Base-by-base conservation (phyloP, 179 eudicot species). In the Carnegiea gigantea region DNA sequence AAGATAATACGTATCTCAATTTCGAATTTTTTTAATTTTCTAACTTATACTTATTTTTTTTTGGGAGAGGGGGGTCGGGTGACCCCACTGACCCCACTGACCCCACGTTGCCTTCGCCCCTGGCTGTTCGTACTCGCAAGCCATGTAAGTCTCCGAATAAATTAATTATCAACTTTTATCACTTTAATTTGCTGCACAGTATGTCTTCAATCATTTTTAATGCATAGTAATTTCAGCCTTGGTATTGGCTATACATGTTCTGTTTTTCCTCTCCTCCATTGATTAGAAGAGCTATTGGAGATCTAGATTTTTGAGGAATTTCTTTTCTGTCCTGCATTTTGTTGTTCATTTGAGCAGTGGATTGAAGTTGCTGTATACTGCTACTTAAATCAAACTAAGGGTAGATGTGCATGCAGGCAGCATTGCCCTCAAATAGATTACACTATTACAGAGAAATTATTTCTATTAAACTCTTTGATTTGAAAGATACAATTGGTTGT, bases 121-220 rank as follows among this genome's bases (percentile, higher is more conserved):
- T n/a, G n/a, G n/a, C n/a, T n/a, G 51, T 88, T 84, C 84, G 59
- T 86, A 23, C 81, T 88, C 38, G 88, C 90, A 78, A 86, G 90
- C 82, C 88, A 88, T 84, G 90, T 88, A 84, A 82, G 86, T 24
- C 28, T 18, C 76, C 43, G 77, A 18, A 67, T 40, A 67, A 4
- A 71, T 30, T 2, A 24, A 28, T 2, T 30, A 11, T 33, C 11
- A 24, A 14, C 38, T 26, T 23, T 51, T 26, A 24, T 23, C 4
- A 10, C 6, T n/a, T 74, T 9, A 40, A 40, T 62, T 62, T 67
- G 40, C 36, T 65, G 33, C 72, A 67, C 12, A 3, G 11, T 60
- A 60, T 21, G 18, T 21, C 8, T 60, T 60, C 65, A 60, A 60
- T 20, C 18, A 51, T 51, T 51, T 17, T 2, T 11, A 51, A 51